These are phyloP conservation scores for Rhododendron ovatum DNA, from an alignment of 148 eudicot genomes.

Conservation along the genomic window DNA sequence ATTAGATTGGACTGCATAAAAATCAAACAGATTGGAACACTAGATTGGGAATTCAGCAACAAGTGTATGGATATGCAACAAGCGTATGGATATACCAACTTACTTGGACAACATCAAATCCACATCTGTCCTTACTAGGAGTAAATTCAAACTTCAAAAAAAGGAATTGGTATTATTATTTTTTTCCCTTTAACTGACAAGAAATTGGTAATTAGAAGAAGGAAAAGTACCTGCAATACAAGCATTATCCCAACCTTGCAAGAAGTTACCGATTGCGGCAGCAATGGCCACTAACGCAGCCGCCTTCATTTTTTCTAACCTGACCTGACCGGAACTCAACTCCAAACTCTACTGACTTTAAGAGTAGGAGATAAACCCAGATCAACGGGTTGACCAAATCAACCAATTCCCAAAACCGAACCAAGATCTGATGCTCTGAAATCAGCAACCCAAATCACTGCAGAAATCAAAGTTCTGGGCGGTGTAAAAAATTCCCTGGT, in stretches of 20 bases:
- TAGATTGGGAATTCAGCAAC: background rate
- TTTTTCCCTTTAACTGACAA: background rate
- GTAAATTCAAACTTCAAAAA: background rate
- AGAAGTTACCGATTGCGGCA: conserved; percentile 68
- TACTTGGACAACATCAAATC: background rate
- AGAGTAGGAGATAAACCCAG: background rate
- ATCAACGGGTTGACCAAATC: background rate
- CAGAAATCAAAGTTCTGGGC: background rate
- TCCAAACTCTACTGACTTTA: background rate
- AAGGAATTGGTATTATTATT: background rate
- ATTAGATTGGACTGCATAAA: background rate
- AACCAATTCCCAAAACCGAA: background rate
- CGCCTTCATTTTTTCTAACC: conserved; percentile 39
- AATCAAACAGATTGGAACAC: background rate
- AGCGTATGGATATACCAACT: background rate
- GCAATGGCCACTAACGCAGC: conserved; percentile 70
- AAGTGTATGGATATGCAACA: background rate
- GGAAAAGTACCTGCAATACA: conserved; percentile 58
- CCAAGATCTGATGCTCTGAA: conserved; percentile 10
- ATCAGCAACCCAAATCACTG: background rate
- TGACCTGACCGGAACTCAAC: background rate
- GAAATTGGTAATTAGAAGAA: background rate
- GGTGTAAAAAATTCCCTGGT: background rate
- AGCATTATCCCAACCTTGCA: conserved; percentile 91
- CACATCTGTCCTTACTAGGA: background rate